A percentile compares a stretch with the other conserved stretches of the same genome.
Evolutionary conservation across 805 yeast species (phyloP).

Genomic region (Yamadazyma sp.): DNA sequence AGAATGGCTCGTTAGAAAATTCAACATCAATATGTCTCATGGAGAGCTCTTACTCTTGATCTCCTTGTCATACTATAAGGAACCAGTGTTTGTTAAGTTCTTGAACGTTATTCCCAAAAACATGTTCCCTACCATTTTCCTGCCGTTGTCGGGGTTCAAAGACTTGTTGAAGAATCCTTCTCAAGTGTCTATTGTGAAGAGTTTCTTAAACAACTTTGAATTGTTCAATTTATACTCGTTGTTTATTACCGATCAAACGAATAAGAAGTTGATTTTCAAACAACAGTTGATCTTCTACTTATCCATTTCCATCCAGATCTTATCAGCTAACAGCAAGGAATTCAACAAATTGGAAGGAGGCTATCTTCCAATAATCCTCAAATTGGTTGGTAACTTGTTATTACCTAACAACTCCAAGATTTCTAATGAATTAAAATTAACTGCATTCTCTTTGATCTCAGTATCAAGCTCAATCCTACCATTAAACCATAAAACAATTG

Average conservation of each 20-base stretch:
- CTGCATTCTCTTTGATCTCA: slow-evolving; percentile 79
- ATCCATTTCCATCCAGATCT: slow-evolving; percentile 63
- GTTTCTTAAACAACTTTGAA: slow-evolving; percentile 64
- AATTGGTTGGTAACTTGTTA: slow-evolving; percentile 56
- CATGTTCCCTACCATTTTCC: slow-evolving; percentile 72
- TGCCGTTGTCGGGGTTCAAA: slow-evolving; percentile 68
- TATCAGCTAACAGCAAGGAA: slow-evolving; percentile 59
- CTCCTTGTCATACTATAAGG: slow-evolving; percentile 76
- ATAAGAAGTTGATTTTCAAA: slow-evolving; percentile 59
- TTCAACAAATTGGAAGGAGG: slow-evolving; percentile 45
- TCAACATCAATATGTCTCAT: slow-evolving; percentile 77
- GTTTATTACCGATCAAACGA: slow-evolving; percentile 49
- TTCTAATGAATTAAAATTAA: slow-evolving; percentile 63
- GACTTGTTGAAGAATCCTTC: slow-evolving; percentile 65
- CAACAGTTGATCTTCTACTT: slow-evolving; percentile 78
- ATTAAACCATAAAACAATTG: slow-evolving; percentile 36
- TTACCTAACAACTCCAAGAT: slow-evolving; percentile 18
- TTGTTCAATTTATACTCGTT: slow-evolving; percentile 66
- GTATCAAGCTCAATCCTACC: slow-evolving; percentile 76
- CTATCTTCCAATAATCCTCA: slow-evolving; percentile 56
- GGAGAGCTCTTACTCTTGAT: slow-evolving; percentile 71
- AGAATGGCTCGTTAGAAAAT: slow-evolving; percentile 95
- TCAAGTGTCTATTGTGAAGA: slow-evolving; percentile 64
- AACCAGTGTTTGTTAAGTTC: slow-evolving; percentile 72
- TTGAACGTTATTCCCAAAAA: slow-evolving; percentile 64